A percentile compares a stretch with the other conserved stretches of the same genome.
These are phyloP conservation scores for Coprinopsis marcescibilis DNA, from an alignment of 768 basidiomycete species.

Conservation along the genomic window DNA sequence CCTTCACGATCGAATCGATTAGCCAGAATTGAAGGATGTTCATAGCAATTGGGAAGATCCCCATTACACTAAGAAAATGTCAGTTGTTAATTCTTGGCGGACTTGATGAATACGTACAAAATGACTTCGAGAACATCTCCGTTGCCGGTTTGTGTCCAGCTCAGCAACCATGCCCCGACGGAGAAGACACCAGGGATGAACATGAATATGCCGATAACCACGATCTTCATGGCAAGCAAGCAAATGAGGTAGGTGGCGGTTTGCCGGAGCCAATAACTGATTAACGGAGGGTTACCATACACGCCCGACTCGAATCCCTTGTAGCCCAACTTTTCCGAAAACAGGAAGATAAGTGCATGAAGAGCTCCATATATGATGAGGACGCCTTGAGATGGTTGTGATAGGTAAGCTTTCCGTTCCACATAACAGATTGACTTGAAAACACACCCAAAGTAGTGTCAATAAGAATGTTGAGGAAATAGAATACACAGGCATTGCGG, in stretches of 20 bases:
- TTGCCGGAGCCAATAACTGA: constrained; percentile 69
- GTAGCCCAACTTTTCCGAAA: constrained; percentile 57
- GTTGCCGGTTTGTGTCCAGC: constrained; percentile 62
- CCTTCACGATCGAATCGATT: constrained; percentile 90
- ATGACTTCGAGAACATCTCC: constrained; percentile 70
- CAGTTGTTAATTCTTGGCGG: background rate
- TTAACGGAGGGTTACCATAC: constrained; percentile 80
- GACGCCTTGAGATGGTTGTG: constrained; percentile 55
- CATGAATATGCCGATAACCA: constrained; percentile 73
- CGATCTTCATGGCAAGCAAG: constrained; percentile 83
- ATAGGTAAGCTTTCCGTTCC: constrained; percentile 1
- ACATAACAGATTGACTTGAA: constrained; percentile 1
- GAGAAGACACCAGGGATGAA: constrained; percentile 64
- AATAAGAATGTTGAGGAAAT: constrained; percentile 89
- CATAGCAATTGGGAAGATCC: constrained; percentile 85
- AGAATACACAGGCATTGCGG: constrained; percentile 85
- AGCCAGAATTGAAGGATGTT: constrained; percentile 92
- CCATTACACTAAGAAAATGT: constrained; percentile 63
- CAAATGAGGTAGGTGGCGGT: constrained; percentile 78
- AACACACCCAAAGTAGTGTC: constrained; percentile 85
- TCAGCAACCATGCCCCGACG: constrained; percentile 82
- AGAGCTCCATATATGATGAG: constrained; percentile 73
- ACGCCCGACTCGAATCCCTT: constrained; percentile 83
- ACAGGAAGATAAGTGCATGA: constrained; percentile 54
- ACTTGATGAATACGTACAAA: constrained; percentile 49